Percentiles rank a stretch among this genome's conserved stretches.
phyloP scores from a whole-genome alignment of 176 grass and related monocot species.

The Puccinellia tenuiflora region DNA sequence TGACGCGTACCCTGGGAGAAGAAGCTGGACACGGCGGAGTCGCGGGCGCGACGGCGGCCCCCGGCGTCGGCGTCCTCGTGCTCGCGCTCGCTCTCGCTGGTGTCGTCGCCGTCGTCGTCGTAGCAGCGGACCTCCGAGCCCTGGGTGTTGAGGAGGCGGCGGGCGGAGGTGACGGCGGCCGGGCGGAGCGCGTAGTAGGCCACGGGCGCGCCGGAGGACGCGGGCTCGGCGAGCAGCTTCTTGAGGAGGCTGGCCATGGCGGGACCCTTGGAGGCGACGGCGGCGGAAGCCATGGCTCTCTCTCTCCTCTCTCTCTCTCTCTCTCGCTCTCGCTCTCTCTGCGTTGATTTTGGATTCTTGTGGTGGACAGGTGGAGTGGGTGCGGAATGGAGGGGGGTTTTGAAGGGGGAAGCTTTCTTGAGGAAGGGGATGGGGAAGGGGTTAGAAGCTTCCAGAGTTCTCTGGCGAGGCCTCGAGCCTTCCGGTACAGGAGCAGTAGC shows the following conservation, averaged over 20 bases:
- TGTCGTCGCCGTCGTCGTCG: neutral
- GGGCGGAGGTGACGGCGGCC: neutral
- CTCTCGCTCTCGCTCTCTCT: neutral
- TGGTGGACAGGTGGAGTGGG: neutral
- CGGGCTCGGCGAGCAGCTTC: too few relatives aligned
- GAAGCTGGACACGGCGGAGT: neutral
- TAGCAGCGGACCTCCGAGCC: slow-evolving; percentile 9
- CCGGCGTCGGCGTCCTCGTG: neutral
- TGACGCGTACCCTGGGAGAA: slow-evolving; percentile 18
- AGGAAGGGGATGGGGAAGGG: slow-evolving; percentile 18
- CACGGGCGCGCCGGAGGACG: neutral
- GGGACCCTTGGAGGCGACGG: slow-evolving; percentile 20
- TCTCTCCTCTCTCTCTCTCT: neutral
- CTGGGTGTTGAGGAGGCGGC: slow-evolving; percentile 35
- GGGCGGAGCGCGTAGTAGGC: neutral
- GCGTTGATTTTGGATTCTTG: neutral
- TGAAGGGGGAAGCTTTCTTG: slow-evolving; percentile 28
- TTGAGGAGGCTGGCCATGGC: slow-evolving; percentile 16
- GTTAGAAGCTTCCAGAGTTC: slow-evolving; percentile 30
- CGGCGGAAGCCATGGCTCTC: slow-evolving; percentile 34
- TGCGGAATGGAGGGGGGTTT: neutral
- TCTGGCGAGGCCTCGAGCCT: neutral
- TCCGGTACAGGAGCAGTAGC: neutral
- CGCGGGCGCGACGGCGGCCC: neutral
- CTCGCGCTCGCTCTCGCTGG: neutral